phyloP scores from a whole-genome alignment of 2,329 filamentous ascomycete species.

The Aspergillus costaricaensis region DNA sequence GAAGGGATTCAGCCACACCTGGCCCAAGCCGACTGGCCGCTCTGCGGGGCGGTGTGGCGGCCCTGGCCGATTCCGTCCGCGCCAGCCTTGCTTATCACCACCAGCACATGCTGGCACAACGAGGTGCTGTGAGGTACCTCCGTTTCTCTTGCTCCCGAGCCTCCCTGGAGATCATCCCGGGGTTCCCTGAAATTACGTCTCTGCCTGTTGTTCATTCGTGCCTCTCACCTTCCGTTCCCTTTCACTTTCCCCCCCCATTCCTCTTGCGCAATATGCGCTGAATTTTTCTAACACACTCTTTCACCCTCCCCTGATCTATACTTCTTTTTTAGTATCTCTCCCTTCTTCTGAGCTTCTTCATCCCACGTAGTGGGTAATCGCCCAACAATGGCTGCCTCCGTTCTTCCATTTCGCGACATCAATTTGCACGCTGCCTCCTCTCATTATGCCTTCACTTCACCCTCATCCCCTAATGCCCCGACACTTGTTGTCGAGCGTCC shows the following conservation, averaged over 20 bases:
- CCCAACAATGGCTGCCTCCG: constrained; percentile 35
- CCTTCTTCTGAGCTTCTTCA: constrained; percentile 10
- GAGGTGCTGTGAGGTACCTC: background rate
- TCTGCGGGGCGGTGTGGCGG: constrained; percentile 21
- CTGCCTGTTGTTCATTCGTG: constrained; percentile 1
- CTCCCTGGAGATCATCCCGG: constrained; percentile 9
- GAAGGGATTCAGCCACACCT: constrained; percentile 37
- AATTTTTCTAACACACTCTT: constrained; percentile 8
- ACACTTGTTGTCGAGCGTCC: constrained; percentile 88
- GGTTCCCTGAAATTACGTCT: constrained; percentile 4
- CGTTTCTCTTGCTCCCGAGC: background rate
- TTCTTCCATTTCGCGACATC: constrained; percentile 86
- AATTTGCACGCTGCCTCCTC: constrained; percentile 91
- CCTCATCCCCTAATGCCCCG: constrained; percentile 85
- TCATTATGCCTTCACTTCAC: constrained; percentile 94
- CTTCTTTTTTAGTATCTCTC: constrained; percentile 9
- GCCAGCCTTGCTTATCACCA: constrained; percentile 10
- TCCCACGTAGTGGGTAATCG: constrained; percentile 33
- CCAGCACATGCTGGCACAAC: constrained; percentile 10
- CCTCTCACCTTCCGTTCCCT: constrained; percentile 15
- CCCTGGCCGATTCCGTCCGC: constrained; percentile 7
- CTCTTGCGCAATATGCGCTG: constrained; percentile 18
- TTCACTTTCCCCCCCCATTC: constrained; percentile 3
- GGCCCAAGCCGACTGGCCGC: constrained; percentile 19
- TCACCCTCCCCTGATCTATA: constrained; percentile 6